Evolutionary conservation across 495 filamentous ascomycete species (phyloP).

Genomic region (Lasiosphaeria hispida): DNA sequence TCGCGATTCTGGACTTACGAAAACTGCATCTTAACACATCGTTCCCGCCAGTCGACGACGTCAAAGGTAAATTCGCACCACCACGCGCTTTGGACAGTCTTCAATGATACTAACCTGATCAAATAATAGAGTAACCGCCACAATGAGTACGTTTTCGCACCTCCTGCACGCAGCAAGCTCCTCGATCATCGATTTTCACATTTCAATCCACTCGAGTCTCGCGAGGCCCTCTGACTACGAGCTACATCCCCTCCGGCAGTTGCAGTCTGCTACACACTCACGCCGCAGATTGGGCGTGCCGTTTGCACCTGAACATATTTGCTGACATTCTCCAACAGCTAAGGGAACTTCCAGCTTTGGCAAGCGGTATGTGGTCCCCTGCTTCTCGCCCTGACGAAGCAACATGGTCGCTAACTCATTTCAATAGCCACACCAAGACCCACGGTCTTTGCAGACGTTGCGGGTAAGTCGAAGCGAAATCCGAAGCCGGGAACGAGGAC

Average conservation of each 20-base stretch:
- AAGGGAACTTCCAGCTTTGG: constrained; percentile 98
- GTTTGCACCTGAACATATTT: not conserved
- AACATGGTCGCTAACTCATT: constrained; percentile 20
- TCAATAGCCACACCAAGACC: constrained; percentile 87
- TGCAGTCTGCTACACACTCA: too few species aligned
- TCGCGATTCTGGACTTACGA: constrained; percentile 31
- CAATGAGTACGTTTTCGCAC: constrained; percentile 40
- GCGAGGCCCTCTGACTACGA: not conserved
- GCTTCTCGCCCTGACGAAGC: not conserved
- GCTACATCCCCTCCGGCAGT: too few species aligned
- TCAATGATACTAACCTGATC: constrained; percentile 19
- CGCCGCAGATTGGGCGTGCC: too few species aligned
- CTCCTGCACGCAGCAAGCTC: not conserved
- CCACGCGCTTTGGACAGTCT: not conserved
- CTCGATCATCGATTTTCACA: constrained; percentile 7
- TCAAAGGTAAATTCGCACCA: constrained; percentile 29
- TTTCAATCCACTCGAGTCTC: constrained; percentile 2
- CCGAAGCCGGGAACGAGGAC: constrained; percentile 12
- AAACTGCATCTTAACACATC: constrained; percentile 32
- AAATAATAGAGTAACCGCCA: constrained; percentile 34
- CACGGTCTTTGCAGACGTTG: constrained; percentile 99
- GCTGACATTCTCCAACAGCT: constrained; percentile 45
- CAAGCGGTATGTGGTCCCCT: constrained; percentile 58
- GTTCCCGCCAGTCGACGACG: constrained; percentile 32
- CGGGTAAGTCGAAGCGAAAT: constrained; percentile 63